Evolutionary conservation across 2,329 filamentous ascomycete species (phyloP), one percentile per base, ranked within the genome.

Genomic region (Tolypocladium tropicale): DNA sequence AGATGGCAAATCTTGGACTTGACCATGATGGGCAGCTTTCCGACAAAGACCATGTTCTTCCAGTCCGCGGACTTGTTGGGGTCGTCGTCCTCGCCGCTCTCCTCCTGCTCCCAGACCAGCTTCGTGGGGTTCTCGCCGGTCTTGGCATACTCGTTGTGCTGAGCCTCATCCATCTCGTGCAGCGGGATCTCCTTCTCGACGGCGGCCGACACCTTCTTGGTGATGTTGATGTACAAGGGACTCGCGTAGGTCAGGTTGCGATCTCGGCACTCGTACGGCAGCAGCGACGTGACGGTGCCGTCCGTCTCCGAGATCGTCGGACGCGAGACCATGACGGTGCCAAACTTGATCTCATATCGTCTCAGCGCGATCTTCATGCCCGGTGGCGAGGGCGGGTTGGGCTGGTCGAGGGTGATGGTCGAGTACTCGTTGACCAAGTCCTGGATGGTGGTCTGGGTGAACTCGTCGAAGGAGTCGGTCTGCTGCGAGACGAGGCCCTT

Each of bases 401-500:
- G 93, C 71, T 96, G 90, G 68, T 99, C 94, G 61, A 99, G 83
- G n/a, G 89, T 91, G 59, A 97, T 86, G 62, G 87, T 84, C 43
- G 89, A 90, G 70, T 96, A 93, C 72, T 97, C 94, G 66, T 91
- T 86, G 58, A 99, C 88, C 58, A 99, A 84, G 65, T 96, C 90
- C 68, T 97, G 92, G 74, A 99, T 93, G 0, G 92, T 96, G 25
- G 89, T 91, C 58, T 88, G 86, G 56, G 94, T 92, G 67, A 99
- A 99, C 70, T 97, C 92, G 74, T 99, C 91, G 74, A 96, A 99
- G 0, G 95, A 99, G 71, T 97, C 93, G 60, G 97, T 86, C 77
- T 99, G 94, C 74, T 99, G 93, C 18, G 94, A 96, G 25, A 96
- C 94, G 34, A 99, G 81, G 66, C 94, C 93, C 75, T 97, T 99